phyloP scores from a whole-genome alignment of 2,329 filamentous ascomycete genomes.

The Sarocladiaceae sp. region DNA sequence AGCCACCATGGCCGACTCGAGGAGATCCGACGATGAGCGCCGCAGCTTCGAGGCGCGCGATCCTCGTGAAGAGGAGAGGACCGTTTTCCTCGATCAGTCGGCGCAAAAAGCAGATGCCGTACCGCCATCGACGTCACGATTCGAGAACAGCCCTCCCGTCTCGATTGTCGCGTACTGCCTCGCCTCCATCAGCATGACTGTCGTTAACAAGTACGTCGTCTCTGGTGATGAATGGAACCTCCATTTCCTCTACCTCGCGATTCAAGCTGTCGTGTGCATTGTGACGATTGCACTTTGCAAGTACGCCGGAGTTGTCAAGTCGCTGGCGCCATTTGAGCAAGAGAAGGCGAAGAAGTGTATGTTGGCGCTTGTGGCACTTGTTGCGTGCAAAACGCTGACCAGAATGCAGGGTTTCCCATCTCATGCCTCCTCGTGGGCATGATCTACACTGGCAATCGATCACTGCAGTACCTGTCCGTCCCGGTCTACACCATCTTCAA shows the following conservation, averaged over 20 bases:
- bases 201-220: constrained; percentile 99
- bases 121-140: constrained; percentile 24
- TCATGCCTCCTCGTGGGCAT: constrained; percentile 94
- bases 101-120: neutral
- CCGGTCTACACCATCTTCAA: constrained; percentile 99
- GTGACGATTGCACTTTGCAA: constrained; percentile 78
- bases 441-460: constrained; percentile 98
- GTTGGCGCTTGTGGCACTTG: constrained; percentile 20
- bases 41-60: constrained; percentile 6
- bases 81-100: constrained; percentile 8
- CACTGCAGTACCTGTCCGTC: constrained; percentile 91
- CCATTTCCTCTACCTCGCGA: constrained; percentile 87
- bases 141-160: constrained; percentile 70
- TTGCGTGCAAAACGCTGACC: constrained; percentile 15
- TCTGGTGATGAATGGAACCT: constrained; percentile 89
- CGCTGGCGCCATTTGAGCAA: constrained; percentile 71
- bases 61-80: constrained; percentile 7
- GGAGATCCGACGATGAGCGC: constrained; percentile 1
- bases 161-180: constrained; percentile 88
- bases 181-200: constrained; percentile 97
- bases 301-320: constrained; percentile 72
- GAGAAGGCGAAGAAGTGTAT: constrained; percentile 90
- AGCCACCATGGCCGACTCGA: constrained; percentile 3
- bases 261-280: constrained; percentile 90
- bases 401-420: constrained; percentile 80